Evolutionary conservation across 148 eudicot genomes (phyloP).

Genomic region (Nepenthes gracilis): DNA sequence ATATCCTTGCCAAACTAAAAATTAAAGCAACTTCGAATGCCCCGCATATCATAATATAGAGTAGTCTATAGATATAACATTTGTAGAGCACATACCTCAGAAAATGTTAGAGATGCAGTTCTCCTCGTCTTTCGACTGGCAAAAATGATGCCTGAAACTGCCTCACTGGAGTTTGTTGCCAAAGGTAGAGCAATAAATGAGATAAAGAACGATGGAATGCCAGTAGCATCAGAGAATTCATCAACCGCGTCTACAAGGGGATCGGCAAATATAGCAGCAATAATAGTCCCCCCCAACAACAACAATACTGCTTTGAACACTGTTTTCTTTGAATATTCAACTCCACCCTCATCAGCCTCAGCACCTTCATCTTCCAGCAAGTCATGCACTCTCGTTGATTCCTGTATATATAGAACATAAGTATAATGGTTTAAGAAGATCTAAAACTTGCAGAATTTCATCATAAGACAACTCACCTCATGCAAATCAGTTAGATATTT

Average conservation of each 20-base stretch:
- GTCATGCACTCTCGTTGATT: slow-evolving; percentile 46
- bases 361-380: slow-evolving; percentile 52
- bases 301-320: slow-evolving; percentile 44
- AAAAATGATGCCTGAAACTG: slow-evolving; percentile 84
- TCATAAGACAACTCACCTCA: slow-evolving; percentile 19
- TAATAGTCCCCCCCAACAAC: slow-evolving; percentile 51
- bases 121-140: slow-evolving; percentile 59
- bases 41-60: not conserved
- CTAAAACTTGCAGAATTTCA: not conserved
- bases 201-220: slow-evolving; percentile 89
- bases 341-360: slow-evolving; percentile 41
- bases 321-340: slow-evolving; percentile 39
- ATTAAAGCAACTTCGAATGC: not conserved
- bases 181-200: slow-evolving; percentile 77
- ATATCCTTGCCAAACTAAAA: too few relatives aligned
- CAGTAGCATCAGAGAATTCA: slow-evolving; percentile 68
- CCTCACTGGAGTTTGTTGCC: slow-evolving; percentile 93
- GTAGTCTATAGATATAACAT: not conserved
- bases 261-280: slow-evolving; percentile 84
- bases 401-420: slow-evolving; percentile 22
- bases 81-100: slow-evolving; percentile 48
- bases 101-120: slow-evolving; percentile 87
- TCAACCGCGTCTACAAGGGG: slow-evolving; percentile 88
- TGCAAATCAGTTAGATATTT: slow-evolving; percentile 32
- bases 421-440: not conserved